Conservation (phyloP, 2,329 filamentous ascomycete species). For the Aspergillus luchuensis region DNA sequence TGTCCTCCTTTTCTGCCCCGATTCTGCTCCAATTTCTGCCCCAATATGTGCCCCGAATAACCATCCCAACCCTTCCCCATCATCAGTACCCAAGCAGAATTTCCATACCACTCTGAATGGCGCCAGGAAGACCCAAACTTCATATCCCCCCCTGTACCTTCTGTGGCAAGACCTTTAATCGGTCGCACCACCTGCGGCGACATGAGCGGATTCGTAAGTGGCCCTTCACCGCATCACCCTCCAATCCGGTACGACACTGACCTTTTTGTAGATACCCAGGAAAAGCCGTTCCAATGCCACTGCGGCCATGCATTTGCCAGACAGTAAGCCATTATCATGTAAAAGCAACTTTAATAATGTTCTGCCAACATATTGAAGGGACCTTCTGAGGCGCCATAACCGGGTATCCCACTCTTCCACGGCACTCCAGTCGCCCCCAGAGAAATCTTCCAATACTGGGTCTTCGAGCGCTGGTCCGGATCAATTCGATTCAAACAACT, state of each 20-base stretch:
- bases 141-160: constrained; percentile 24
- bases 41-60: background rate
- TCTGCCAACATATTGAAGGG: background rate
- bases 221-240: background rate
- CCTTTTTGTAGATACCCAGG: constrained; percentile 33
- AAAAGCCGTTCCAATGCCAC: constrained; percentile 31
- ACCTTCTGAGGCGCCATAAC: background rate
- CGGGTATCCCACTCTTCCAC: background rate
- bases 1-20: background rate
- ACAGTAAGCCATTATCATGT: background rate
- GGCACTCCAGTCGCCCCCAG: background rate
- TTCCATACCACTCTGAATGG: background rate
- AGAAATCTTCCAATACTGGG: background rate
- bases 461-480: too few species aligned
- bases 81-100: too few species aligned
- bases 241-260: background rate
- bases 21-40: background rate
- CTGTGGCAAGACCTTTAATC: constrained; percentile 36
- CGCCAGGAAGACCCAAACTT: background rate
- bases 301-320: background rate
- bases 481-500: background rate
- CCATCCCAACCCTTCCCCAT: background rate
- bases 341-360: too few species aligned
- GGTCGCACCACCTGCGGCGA: constrained; percentile 35
- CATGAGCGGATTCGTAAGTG: constrained; percentile 29